Conservation (phyloP, 441 rosid genomes). For the Adansonia gregorii region DNA sequence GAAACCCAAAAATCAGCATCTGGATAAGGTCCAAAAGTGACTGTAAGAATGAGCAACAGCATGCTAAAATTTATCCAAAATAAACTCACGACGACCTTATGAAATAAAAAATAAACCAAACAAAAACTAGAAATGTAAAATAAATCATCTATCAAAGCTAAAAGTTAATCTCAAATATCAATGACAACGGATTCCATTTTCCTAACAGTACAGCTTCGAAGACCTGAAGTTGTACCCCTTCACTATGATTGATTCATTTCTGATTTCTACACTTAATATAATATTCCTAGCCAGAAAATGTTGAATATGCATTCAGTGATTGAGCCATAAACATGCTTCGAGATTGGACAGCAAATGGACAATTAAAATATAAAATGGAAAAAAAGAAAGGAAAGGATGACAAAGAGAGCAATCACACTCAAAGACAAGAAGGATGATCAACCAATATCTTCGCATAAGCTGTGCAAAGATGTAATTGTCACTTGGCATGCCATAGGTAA, state of each 20-base stretch:
- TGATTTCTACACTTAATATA: neutral
- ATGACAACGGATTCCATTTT: slow-evolving; percentile 16
- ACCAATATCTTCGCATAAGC: slow-evolving; percentile 6
- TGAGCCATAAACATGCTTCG: neutral
- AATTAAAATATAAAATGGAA: slow-evolving; percentile 10
- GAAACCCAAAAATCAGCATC: neutral
- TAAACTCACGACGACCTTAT: neutral
- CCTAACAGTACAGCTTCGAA: neutral
- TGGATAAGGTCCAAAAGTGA: neutral
- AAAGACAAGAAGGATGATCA: neutral
- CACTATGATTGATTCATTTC: neutral
- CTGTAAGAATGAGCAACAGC: neutral
- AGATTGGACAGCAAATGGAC: neutral
- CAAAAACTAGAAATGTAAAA: neutral
- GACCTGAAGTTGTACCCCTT: slow-evolving; percentile 6
- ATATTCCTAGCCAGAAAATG: slow-evolving; percentile 4
- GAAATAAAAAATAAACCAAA: neutral
- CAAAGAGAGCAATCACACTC: slow-evolving; percentile 5
- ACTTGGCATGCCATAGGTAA: slow-evolving; percentile 9
- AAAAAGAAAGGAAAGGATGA: neutral
- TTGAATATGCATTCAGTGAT: neutral
- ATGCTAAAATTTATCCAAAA: slow-evolving; percentile 1
- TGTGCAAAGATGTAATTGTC: slow-evolving; percentile 9
- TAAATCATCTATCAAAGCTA: neutral
- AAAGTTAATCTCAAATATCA: neutral